phyloP scores from a whole-genome alignment of 441 rosid species.

The Gossypium trilobum region DNA sequence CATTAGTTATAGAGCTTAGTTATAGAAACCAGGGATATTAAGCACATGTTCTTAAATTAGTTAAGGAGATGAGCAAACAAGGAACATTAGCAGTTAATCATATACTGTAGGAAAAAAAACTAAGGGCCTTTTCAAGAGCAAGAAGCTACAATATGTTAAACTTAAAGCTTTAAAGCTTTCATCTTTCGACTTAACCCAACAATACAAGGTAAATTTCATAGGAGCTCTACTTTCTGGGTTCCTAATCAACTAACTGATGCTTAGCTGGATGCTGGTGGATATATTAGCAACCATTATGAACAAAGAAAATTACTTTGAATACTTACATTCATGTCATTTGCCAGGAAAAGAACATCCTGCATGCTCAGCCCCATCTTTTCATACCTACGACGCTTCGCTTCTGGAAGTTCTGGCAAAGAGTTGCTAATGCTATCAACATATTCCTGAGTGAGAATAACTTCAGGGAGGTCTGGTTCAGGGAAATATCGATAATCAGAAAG shows the following conservation, averaged over 20 bases:
- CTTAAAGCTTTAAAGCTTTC: neutral
- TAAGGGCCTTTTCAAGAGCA: neutral
- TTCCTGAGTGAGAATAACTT: slow-evolving; percentile 58
- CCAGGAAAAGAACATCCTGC: slow-evolving; percentile 93
- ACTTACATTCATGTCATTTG: slow-evolving; percentile 71
- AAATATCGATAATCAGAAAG: slow-evolving; percentile 88
- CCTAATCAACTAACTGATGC: neutral
- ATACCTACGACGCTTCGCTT: slow-evolving; percentile 70
- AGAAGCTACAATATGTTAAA: neutral
- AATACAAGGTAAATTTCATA: neutral
- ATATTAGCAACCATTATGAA: neutral
- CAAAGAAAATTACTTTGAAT: slow-evolving; percentile 1
- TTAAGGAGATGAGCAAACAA: neutral
- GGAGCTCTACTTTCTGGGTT: neutral
- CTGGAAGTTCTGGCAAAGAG: slow-evolving; percentile 88
- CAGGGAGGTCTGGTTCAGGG: slow-evolving; percentile 94
- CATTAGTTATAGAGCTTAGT: no score
- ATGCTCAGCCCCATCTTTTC: slow-evolving; percentile 77
- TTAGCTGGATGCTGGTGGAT: neutral
- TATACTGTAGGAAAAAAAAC: neutral
- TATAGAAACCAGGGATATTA: neutral
- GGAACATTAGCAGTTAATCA: neutral
- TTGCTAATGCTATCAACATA: slow-evolving; percentile 45
- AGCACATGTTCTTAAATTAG: neutral
- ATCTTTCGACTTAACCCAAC: neutral